Evolutionary conservation across 495 filamentous ascomycete species (phyloP), one percentile per base, ranked within the genome.

Genomic region (Darksidea phi): DNA sequence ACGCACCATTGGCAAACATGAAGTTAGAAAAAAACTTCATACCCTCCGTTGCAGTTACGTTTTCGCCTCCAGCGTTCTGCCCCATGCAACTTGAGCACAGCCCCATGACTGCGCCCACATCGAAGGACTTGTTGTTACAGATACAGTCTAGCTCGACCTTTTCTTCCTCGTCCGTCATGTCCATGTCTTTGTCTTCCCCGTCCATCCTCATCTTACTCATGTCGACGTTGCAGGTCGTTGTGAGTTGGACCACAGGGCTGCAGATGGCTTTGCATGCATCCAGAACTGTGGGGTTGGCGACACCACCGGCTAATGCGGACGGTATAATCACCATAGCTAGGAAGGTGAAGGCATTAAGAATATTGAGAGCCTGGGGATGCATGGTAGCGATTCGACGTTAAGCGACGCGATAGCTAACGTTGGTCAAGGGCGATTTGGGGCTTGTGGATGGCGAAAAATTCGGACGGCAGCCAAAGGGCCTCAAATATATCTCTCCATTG

Each of bases 71-170:
- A 54, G 36, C 52, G 10, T 55, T 55, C 21, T 21, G 15, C 8
- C 18, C 23, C 52, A 55, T 55, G 25, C 52, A 55, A 23, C 52
- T 55, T 24, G 52, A n/a, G 23, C 52, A 55, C 18, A 55, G 24
- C 4, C 36, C 36, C 52, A 55, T 55, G 17, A 55, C 37, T 4
- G 17, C 17, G 12, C 24, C 37, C 7, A 55, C 52, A 21, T 55
- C 17, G 52, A 55, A 55, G 8, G 26, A 38, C 13, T 43, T 45
- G 37, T 55, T 55, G 26, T 38, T 32, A 15, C 52, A 55, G 17
- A 55, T 32, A 23, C 52, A 55, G 3, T 43, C 38, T 21, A 17
- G 20, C 21, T 55, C 36, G 17, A 36, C 52, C 37, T 43, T 55
- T 23, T 38, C 37, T 6, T 53, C 50, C 1, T 53, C 12, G 15